phyloP scores from a whole-genome alignment of 139 green algal species.

The Eudorina sp. region DNA sequence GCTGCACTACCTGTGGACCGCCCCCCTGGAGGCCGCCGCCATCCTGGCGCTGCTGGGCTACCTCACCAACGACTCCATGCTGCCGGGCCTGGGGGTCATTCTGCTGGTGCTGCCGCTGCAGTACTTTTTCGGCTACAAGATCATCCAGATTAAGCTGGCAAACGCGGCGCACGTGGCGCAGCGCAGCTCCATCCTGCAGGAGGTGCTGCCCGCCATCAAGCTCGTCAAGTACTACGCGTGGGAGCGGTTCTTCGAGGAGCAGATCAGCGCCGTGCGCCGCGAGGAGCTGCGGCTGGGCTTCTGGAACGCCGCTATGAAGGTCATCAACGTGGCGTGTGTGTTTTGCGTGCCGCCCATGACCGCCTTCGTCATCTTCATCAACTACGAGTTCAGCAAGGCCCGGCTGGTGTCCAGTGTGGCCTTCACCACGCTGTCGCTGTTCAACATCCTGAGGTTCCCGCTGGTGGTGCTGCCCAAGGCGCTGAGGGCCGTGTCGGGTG shows the following conservation, averaged over 20 bases:
- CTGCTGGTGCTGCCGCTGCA: conserved; percentile 51
- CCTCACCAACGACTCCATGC: conserved; percentile 57
- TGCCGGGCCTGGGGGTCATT: conserved; percentile 40
- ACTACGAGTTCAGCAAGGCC: conserved; percentile 65
- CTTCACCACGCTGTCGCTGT: conserved; percentile 83
- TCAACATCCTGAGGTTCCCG: conserved; percentile 87
- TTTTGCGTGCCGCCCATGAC: conserved; percentile 68
- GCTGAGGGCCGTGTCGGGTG: conserved; percentile 66
- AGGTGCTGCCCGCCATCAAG: conserved; percentile 78
- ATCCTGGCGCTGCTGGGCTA: conserved; percentile 72
- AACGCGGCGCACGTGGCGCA: conserved; percentile 56
- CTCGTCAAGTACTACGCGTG: conserved; percentile 78
- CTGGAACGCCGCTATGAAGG: conserved; percentile 72
- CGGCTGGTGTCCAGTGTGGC: conserved; percentile 59
- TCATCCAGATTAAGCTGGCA: conserved; percentile 73
- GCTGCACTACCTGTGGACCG: conserved; percentile 80
- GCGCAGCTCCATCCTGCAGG: conserved; percentile 65
- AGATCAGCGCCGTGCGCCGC: conserved; percentile 52
- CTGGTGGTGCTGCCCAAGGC: conserved; percentile 85
- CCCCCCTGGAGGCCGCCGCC: conserved; percentile 70
- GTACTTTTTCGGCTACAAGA: conserved; percentile 77
- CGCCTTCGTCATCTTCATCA: conserved; percentile 67
- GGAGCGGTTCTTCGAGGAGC: conserved; percentile 72
- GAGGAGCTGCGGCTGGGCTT: conserved; percentile 55
- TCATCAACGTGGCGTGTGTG: conserved; percentile 72